Base-by-base conservation (phyloP, 768 basidiomycete species). In the Inosperma sp. region DNA sequence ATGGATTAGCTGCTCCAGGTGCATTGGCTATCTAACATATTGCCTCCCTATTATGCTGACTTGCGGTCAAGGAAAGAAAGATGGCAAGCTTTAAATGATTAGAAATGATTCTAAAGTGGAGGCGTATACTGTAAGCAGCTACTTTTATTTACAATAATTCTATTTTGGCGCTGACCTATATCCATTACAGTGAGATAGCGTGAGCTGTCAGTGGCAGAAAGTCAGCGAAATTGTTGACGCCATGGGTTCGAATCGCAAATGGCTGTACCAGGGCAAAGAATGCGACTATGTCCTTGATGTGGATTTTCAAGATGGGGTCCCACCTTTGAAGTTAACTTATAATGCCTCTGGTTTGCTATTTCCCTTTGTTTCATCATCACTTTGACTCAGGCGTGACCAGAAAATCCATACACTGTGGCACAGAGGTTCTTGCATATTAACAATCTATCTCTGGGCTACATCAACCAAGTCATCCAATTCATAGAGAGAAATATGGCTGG, bases 271-370 rank as follows among this genome's bases (percentile, higher is more conserved):
- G 59, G 96, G 96, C 14, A 85, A 86, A 62, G 95, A 98, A 69
- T 99, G 94, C 62, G 96, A 99, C 69, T 96, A 96, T 61, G 95
- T 99, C n/a, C 97, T 98, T 61, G 94, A 96, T 62, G 94, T 99
- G 29, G 96, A 98, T 61, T 86, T 97, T 22, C 79, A 91, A 61
- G 95, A 96, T 53, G 94, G 93, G 2, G 83, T 81, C 13, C 94
- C 95, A 9, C 85, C 94, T 6, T 73, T 98, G 56, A 98, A 97
- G 63, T 76, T 99, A 17, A 94, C 95, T 0, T 98, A 90, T 67
- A 97, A 98, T 64, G 82, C 80, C 21, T 79, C 82, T 37, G 94
- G 93, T 89, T n/a, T n/a, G n/a, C n/a, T n/a, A n/a, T n/a, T 55
- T 50, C 27, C 23, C 31, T 34, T 30, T 34, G 44, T 26, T 19